These are phyloP conservation scores for Lipomyces sp. DNA, from an alignment of 805 yeast genomes.

Conservation along the genomic window DNA sequence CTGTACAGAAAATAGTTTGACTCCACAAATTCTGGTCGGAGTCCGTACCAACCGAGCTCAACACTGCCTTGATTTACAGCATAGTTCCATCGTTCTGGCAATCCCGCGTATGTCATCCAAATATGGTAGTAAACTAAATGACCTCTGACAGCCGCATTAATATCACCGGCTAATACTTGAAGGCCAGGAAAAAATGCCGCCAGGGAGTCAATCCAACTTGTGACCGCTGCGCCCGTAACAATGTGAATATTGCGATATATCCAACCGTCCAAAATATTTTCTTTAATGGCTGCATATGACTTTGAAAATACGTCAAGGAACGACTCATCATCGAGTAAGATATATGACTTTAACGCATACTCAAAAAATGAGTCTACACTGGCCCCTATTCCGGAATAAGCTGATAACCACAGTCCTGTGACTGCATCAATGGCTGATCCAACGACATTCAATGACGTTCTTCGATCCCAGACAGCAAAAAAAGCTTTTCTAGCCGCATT, in stretches of 20 bases:
- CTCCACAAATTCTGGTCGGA: constrained; percentile 90
- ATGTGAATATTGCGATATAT: constrained; percentile 62
- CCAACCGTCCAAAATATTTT: constrained; percentile 59
- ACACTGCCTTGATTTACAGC: constrained; percentile 34
- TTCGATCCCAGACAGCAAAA: constrained; percentile 68
- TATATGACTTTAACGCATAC: constrained; percentile 76
- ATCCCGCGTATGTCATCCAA: constrained; percentile 78
- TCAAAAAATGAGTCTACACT: constrained; percentile 90
- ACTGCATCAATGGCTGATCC: constrained; percentile 78
- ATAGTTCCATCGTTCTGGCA: constrained; percentile 87
- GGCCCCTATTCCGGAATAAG: constrained; percentile 83
- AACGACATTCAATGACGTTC: constrained; percentile 65
- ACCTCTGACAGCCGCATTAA: constrained; percentile 63
- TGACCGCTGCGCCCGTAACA: constrained; percentile 54
- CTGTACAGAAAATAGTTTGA: constrained; percentile 81
- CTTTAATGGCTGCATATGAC: constrained; percentile 63
- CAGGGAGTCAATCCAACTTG: constrained; percentile 82
- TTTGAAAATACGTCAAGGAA: constrained; percentile 59
- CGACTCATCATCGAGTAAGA: constrained; percentile 68
- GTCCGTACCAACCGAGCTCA: constrained; percentile 72
- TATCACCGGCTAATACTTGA: constrained; percentile 76
- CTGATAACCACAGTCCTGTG: constrained; percentile 59
- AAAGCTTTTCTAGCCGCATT: constrained; percentile 64
- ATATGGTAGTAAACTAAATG: constrained; percentile 71
- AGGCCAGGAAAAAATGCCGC: constrained; percentile 90